Conservation (phyloP, 176 grass and related monocot species). For the Zea luxurians region DNA sequence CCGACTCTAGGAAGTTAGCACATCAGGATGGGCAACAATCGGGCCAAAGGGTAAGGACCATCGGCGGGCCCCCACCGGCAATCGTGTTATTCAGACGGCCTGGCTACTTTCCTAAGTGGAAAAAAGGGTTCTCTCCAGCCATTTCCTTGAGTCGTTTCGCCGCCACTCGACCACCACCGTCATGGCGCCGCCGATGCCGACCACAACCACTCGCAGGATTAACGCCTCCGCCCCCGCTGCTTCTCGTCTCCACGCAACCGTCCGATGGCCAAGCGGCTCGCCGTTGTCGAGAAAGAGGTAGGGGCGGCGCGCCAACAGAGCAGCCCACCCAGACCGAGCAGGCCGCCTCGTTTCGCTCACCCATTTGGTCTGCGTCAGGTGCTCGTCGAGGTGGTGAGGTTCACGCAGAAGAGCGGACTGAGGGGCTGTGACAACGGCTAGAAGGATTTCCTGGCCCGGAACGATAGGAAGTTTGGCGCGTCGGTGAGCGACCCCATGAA, state of each 20-base stretch:
- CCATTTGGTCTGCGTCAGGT: conserved; percentile 22
- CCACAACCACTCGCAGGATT: neutral
- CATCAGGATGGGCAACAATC: no score
- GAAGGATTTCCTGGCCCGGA: no score
- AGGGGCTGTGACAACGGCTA: no score
- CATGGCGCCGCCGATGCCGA: neutral
- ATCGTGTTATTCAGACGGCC: no score
- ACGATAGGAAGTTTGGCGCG: no score
- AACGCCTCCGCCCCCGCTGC: neutral
- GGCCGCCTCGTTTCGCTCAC: neutral
- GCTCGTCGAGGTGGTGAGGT: conserved; percentile 65
- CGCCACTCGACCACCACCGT: conserved; percentile 8
- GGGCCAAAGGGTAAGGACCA: no score
- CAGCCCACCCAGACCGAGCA: no score
- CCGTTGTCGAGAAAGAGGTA: conserved; percentile 55
- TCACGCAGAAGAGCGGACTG: conserved; percentile 59
- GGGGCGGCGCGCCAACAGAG: neutral
- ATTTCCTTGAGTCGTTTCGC: conserved; percentile 17
- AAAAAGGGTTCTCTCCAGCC: neutral
- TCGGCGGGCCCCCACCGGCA: no score
- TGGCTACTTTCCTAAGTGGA: no score
- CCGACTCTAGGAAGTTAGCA: no score
- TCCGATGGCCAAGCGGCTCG: conserved; percentile 44
- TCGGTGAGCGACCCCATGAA: no score
- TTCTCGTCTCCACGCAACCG: neutral